Percentiles rank a stretch among this genome's conserved stretches.
Conservation (phyloP, 306 rosid species). For the Dalbergia oliveri region DNA sequence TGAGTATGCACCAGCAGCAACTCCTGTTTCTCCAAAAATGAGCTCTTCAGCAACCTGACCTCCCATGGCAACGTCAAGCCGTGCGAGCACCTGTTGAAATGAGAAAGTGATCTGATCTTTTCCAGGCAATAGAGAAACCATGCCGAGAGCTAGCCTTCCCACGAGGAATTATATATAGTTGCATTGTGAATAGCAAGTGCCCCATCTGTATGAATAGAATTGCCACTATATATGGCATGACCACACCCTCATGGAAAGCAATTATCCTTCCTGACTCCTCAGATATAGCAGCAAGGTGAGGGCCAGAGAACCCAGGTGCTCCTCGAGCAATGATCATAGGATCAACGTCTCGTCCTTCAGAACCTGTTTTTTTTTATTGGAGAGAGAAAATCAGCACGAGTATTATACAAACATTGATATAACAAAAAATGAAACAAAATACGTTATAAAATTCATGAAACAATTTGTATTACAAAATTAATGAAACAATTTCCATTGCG, state of each 20-base stretch:
- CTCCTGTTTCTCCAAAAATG: constrained; percentile 88
- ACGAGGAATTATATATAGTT: constrained; percentile 86
- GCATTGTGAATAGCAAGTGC: constrained; percentile 94
- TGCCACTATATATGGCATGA: constrained; percentile 95
- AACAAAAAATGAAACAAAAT: not conserved
- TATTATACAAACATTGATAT: not conserved
- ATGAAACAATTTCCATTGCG: too few species aligned
- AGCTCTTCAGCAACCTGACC: constrained; percentile 95
- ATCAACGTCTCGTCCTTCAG: constrained; percentile 88
- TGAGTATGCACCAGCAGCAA: constrained; percentile 79
- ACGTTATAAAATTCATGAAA: not conserved
- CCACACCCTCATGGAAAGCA: constrained; percentile 95
- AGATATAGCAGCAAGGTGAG: constrained; percentile 90
- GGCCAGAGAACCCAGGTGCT: constrained; percentile 93
- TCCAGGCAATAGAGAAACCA: constrained; percentile 85
- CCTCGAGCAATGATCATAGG: constrained; percentile 82
- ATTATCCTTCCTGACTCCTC: constrained; percentile 72
- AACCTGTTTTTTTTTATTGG: constrained; percentile 61
- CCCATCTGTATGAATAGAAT: constrained; percentile 80
- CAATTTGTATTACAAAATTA: not conserved
- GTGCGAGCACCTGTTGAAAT: constrained; percentile 87
- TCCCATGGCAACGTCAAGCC: constrained; percentile 89
- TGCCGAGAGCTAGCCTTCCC: constrained; percentile 91
- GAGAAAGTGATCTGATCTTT: constrained; percentile 75
- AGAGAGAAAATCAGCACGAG: constrained; percentile 13